Percentiles rank a stretch among this genome's conserved stretches.
Conservation (phyloP, 495 filamentous ascomycete species). For the Hypomontagnella submonticulosa region DNA sequence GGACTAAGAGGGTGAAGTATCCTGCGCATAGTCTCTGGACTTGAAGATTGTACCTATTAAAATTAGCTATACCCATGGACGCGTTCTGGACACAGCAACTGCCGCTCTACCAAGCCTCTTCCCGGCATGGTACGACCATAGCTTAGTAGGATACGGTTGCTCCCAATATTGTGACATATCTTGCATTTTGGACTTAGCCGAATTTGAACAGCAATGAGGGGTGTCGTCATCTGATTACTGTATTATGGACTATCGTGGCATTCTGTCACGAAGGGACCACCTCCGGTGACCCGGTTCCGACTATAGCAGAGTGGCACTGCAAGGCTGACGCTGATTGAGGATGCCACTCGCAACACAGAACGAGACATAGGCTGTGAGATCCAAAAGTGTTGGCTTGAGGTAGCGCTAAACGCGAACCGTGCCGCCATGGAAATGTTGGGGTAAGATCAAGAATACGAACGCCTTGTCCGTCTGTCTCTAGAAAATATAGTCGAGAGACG, state of each 20-base stretch:
- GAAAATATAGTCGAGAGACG: not conserved
- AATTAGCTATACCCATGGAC: too few species aligned
- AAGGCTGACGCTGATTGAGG: slow-evolving; percentile 22
- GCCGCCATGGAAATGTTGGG: slow-evolving; percentile 9
- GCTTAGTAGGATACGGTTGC: slow-evolving; percentile 19
- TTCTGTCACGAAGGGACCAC: slow-evolving; percentile 22
- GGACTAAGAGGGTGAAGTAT: not conserved
- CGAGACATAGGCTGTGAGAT: not conserved
- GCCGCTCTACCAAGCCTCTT: slow-evolving; percentile 22
- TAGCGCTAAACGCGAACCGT: slow-evolving; percentile 8
- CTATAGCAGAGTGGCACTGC: slow-evolving; percentile 18
- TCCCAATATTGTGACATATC: slow-evolving; percentile 38
- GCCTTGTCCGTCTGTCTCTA: not conserved
- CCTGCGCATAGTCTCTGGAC: slow-evolving; percentile 4
- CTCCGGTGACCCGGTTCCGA: slow-evolving; percentile 37
- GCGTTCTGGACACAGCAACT: slow-evolving; percentile 14
- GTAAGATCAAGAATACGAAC: slow-evolving; percentile 17
- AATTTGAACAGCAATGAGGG: slow-evolving; percentile 32
- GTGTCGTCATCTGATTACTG: slow-evolving; percentile 44
- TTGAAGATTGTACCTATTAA: not conserved
- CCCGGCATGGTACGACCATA: slow-evolving; percentile 34
- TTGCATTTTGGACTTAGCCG: slow-evolving; percentile 23
- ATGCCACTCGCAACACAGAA: slow-evolving; percentile 2
- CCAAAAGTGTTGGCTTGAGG: slow-evolving; percentile 1
- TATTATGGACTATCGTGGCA: slow-evolving; percentile 33